Evolutionary conservation across 2,329 filamentous ascomycete genomes (phyloP).

Genomic region (Fusarium sp.): DNA sequence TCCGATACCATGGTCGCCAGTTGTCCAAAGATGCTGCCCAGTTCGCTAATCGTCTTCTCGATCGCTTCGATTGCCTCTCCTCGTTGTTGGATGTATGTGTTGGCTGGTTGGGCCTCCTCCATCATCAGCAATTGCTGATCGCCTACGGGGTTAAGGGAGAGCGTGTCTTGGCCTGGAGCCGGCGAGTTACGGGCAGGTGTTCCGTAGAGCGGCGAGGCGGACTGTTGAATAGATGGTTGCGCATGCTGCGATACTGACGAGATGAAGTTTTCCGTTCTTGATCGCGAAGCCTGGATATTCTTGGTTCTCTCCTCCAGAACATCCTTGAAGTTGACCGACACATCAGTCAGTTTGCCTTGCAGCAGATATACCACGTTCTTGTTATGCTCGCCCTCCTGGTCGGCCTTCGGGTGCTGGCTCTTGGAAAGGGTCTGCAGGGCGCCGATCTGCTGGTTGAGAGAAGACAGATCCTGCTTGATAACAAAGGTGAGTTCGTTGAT

Average conservation of each 20-base stretch:
- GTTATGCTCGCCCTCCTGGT: slow-evolving; percentile 95
- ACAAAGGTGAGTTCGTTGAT: slow-evolving; percentile 97
- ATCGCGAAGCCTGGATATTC: slow-evolving; percentile 94
- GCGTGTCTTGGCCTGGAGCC: slow-evolving; percentile 76
- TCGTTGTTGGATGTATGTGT: slow-evolving; percentile 91
- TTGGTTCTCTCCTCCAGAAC: slow-evolving; percentile 96
- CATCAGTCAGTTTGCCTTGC: slow-evolving; percentile 91
- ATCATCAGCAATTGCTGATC: slow-evolving; percentile 89
- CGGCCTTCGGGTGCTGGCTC: slow-evolving; percentile 76
- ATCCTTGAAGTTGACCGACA: slow-evolving; percentile 96
- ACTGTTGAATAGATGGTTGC: slow-evolving; percentile 75
- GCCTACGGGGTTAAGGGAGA: slow-evolving; percentile 83
- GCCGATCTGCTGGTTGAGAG: slow-evolving; percentile 86
- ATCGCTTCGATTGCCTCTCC: slow-evolving; percentile 97
- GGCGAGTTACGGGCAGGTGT: slow-evolving; percentile 76
- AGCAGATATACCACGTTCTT: slow-evolving; percentile 95
- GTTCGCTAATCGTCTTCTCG: slow-evolving; percentile 91
- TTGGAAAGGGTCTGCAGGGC: slow-evolving; percentile 81
- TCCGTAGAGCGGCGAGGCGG: slow-evolving; percentile 87
- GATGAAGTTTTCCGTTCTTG: slow-evolving; percentile 95
- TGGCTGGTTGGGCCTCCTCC: slow-evolving; percentile 90
- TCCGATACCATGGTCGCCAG: slow-evolving; percentile 96
- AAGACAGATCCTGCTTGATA: slow-evolving; percentile 95
- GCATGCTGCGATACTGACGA: slow-evolving; percentile 85
- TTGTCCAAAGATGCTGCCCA: slow-evolving; percentile 92